phyloP scores from a whole-genome alignment of 768 basidiomycete genomes.

The Suillus subalutaceus region DNA sequence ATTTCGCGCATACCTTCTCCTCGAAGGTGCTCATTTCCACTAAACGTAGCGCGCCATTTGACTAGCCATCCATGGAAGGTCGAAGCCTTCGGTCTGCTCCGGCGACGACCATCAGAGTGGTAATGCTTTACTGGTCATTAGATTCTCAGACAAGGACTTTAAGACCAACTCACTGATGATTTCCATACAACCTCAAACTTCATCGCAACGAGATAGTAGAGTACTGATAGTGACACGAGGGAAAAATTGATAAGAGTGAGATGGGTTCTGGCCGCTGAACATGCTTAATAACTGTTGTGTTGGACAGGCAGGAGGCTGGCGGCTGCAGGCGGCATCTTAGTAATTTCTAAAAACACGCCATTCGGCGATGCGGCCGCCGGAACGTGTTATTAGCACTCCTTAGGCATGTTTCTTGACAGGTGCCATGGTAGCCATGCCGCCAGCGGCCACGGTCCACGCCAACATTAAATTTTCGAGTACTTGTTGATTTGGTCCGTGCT shows the following conservation, averaged over 20 bases:
- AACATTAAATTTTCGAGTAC: neutral
- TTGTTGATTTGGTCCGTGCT: neutral
- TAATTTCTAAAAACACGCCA: neutral
- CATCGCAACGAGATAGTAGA: constrained; percentile 14
- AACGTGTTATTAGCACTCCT: neutral
- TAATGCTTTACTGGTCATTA: constrained; percentile 27
- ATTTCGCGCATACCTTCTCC: constrained; percentile 76
- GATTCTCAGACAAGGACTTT: neutral
- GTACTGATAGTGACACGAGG: neutral
- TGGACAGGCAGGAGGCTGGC: neutral
- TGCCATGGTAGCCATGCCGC: neutral
- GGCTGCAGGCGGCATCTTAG: neutral
- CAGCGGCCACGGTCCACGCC: neutral
- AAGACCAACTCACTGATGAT: constrained; percentile 29
- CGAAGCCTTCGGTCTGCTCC: constrained; percentile 53
- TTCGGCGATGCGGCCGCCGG: neutral
- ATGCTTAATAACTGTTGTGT: neutral
- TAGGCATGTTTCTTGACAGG: neutral
- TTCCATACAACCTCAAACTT: constrained; percentile 37
- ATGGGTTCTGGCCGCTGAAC: neutral
- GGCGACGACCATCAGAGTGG: constrained; percentile 41
- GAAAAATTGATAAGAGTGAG: neutral
- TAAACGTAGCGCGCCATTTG: constrained; percentile 75
- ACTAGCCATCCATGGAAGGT: constrained; percentile 77
- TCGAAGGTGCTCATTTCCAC: constrained; percentile 62